Evolutionary conservation across 2,329 filamentous ascomycete genomes (phyloP).

Genomic region (Stagonosporopsis tanaceti): DNA sequence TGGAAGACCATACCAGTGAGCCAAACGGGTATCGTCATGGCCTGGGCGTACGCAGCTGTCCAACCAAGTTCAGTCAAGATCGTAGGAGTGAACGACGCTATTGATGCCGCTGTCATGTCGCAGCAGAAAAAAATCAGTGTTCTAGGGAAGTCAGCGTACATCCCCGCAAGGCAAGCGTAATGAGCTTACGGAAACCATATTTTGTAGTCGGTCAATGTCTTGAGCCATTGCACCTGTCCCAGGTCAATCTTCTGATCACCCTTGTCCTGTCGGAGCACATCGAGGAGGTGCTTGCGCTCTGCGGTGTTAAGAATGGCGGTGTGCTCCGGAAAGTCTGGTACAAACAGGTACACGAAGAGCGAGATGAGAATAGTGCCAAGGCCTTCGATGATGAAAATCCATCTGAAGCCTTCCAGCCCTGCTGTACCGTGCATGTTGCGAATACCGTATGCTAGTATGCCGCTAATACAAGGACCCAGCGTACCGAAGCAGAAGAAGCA

Average conservation of each 20-base stretch:
- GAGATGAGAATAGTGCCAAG: slow-evolving; percentile 61
- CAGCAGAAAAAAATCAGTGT: slow-evolving; percentile 47
- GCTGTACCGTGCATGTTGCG: slow-evolving; percentile 40
- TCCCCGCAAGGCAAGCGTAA: slow-evolving; percentile 49
- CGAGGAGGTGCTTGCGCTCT: slow-evolving; percentile 62
- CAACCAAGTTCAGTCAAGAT: slow-evolving; percentile 47
- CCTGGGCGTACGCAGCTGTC: slow-evolving; percentile 42
- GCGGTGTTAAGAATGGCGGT: slow-evolving; percentile 59
- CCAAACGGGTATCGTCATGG: slow-evolving; percentile 49
- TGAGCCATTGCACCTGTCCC: slow-evolving; percentile 56
- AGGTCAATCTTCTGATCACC: slow-evolving; percentile 55
- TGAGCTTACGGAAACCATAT: slow-evolving; percentile 62
- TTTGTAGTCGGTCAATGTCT: slow-evolving; percentile 63
- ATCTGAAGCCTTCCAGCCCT: slow-evolving; percentile 38
- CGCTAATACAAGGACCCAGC: slow-evolving; percentile 64
- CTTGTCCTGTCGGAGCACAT: slow-evolving; percentile 57
- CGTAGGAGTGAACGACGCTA: slow-evolving; percentile 44
- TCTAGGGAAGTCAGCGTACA: slow-evolving; percentile 24
- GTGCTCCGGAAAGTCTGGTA: slow-evolving; percentile 62
- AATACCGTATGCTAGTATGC: slow-evolving; percentile 59
- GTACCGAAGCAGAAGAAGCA: slow-evolving; percentile 63
- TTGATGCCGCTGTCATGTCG: slow-evolving; percentile 46
- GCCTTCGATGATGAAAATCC: slow-evolving; percentile 69
- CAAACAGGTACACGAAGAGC: slow-evolving; percentile 57
- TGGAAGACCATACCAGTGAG: slow-evolving; percentile 37